These are phyloP conservation scores for Neophaeococcomyces aloes DNA, from an alignment of 2,329 filamentous ascomycete species.

Conservation along the genomic window DNA sequence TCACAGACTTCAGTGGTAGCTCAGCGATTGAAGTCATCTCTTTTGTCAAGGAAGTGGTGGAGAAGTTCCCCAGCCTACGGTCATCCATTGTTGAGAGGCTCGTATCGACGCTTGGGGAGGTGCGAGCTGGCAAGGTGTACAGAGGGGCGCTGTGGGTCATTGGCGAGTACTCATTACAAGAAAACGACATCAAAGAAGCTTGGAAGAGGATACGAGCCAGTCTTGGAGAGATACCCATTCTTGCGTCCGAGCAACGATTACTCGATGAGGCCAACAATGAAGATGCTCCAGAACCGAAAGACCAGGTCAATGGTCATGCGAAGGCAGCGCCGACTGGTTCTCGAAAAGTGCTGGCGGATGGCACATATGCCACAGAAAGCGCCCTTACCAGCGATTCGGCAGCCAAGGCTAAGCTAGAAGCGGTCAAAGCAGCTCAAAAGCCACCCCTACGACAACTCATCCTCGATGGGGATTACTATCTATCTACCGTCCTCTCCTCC, in stretches of 20 bases:
- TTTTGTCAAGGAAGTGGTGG: conserved; percentile 97
- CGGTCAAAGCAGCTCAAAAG: conserved; percentile 94
- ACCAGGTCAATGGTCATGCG: conserved; percentile 70
- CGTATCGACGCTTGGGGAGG: conserved; percentile 82
- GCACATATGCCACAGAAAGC: conserved; percentile 94
- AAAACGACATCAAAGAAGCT: conserved; percentile 86
- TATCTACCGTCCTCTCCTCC: conserved; percentile 88
- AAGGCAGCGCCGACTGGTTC: conserved; percentile 55
- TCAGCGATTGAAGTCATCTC: conserved; percentile 96
- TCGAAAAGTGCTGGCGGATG: conserved; percentile 84
- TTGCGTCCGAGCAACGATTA: conserved; percentile 85
- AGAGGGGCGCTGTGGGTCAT: conserved; percentile 95
- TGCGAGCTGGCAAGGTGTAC: conserved; percentile 94
- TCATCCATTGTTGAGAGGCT: conserved; percentile 78
- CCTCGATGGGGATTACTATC: conserved; percentile 92
- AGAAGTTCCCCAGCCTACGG: conserved; percentile 88
- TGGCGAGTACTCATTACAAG: conserved; percentile 89
- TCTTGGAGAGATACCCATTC: conserved; percentile 90
- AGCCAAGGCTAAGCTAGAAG: conserved; percentile 81
- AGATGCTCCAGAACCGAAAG: conserved; percentile 44
- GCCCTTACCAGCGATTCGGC: conserved; percentile 88
- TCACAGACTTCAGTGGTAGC: conserved; percentile 93
- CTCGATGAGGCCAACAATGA: conserved; percentile 68
- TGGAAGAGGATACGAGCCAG: conserved; percentile 95
- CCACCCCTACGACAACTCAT: conserved; percentile 90